These are phyloP conservation scores for Lactifluus piperatus DNA, from an alignment of 768 basidiomycete genomes.

Conservation along the genomic window DNA sequence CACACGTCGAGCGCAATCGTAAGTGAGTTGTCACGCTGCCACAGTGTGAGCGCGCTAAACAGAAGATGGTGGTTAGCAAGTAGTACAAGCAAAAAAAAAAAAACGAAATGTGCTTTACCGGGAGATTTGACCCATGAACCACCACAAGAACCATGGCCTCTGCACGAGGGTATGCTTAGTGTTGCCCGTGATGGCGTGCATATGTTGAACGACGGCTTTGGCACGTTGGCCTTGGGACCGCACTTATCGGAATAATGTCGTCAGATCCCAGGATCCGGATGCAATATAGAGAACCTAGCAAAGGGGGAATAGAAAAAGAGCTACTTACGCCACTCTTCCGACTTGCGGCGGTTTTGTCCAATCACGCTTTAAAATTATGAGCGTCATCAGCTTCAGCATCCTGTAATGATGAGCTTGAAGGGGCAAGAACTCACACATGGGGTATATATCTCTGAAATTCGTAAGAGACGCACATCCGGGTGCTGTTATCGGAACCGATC, in stretches of 20 bases:
- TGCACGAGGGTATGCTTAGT: constrained; percentile 37
- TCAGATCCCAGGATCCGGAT: constrained; percentile 7
- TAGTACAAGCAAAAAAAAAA: not conserved
- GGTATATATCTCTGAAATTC: constrained; percentile 62
- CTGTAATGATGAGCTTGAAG: constrained; percentile 2
- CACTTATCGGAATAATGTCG: not conserved
- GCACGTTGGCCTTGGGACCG: constrained; percentile 30
- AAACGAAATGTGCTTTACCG: too few relatives aligned
- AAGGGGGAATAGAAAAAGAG: not conserved
- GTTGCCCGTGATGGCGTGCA: constrained; percentile 48
- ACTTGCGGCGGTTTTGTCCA: constrained; percentile 38
- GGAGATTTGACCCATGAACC: constrained; percentile 64
- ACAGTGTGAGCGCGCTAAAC: constrained; percentile 42
- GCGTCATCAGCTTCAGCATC: constrained; percentile 31
- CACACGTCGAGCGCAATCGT: constrained; percentile 52
- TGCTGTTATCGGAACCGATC: constrained; percentile 33
- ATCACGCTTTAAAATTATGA: constrained; percentile 31
- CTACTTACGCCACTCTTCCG: constrained; percentile 57
- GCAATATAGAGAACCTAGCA: constrained; percentile 9
- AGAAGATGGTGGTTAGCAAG: too few relatives aligned
- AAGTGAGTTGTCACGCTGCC: constrained; percentile 48
- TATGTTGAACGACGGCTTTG: constrained; percentile 39
- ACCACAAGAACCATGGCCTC: constrained; percentile 58
- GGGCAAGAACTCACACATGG: constrained; percentile 38
- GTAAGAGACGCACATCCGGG: constrained; percentile 59